Evolutionary conservation across 352 stramenopile species (phyloP), one percentile per base, ranked within the genome.

Genomic region (Paralagenidium karlingii): DNA sequence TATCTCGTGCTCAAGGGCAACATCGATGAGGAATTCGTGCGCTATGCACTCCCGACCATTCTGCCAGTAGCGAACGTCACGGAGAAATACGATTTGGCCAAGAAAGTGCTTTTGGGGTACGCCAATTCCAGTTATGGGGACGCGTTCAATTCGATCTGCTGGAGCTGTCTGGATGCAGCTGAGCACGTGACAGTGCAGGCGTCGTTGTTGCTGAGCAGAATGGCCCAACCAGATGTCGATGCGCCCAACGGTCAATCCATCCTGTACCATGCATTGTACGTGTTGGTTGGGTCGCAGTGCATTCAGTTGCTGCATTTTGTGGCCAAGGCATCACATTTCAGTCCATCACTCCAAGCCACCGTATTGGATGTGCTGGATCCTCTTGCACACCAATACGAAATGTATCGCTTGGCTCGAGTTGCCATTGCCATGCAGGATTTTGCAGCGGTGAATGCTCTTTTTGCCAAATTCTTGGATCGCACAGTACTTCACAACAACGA

Each of bases 221-320:
- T 85, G 37, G 75, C 67, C 8, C 55, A 56, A n/a, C 29, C 34
- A 19, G 38, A 34, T 5, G 34, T 18, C 1, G 36, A 37, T 13
- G 19, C 43, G n/a, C 16, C 24, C 31, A 16, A 16, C 16, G 16
- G 10, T 7, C 16, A 47, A 16, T 15, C 19, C 9, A 26, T 11
- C 12, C 43, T 34, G 8, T 39, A 40, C 2, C 49, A 61, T 18
- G 75, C 68, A 5, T 26, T 88, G 30, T 67, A 71, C 24, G 33
- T 83, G 25, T 47, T 88, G 20, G 80, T 68, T 0, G 75, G 68
- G 2, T 58, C 52, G 0, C 59, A 77, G 31, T 55, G 65, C 9
- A 51, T 84, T 26, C 48, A 53, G 1, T 81, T 85, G 24, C 48
- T 88, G 5, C 67, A 85, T 47, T 88, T 85, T 32, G 36, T 84